A percentile compares a stretch with the other conserved stretches of the same genome.
phyloP scores from a whole-genome alignment of 2,329 filamentous ascomycete genomes.

The Ustulina deusta region DNA sequence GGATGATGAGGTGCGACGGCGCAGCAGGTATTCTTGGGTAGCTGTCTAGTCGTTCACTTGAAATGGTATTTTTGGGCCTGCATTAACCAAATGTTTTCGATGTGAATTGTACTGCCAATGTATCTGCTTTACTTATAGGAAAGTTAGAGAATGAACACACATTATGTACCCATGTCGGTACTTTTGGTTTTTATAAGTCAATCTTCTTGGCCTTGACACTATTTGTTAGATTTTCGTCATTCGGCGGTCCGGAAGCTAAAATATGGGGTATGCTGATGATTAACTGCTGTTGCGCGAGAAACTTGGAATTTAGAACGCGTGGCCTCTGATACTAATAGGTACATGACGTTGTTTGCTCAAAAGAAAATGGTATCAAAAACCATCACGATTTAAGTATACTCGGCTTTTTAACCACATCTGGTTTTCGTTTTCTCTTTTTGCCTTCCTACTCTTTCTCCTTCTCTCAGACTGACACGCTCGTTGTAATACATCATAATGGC shows the following conservation, averaged over 20 bases:
- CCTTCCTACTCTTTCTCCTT: neutral
- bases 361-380: no score
- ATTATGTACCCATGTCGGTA: no score
- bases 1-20: constrained; percentile 11
- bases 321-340: no score
- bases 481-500: neutral
- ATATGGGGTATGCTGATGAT: no score
- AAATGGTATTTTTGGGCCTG: neutral
- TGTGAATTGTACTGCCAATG: neutral
- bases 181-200: no score
- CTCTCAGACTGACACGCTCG: no score
- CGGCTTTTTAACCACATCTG: neutral
- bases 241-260: no score
- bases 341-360: no score
- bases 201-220: no score
- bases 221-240: no score
- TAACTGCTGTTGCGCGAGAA: neutral
- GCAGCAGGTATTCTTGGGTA: constrained; percentile 11
- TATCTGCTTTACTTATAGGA: neutral
- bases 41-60: constrained; percentile 23
- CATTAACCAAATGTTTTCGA: neutral
- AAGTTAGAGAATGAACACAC: neutral
- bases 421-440: neutral
- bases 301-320: no score
- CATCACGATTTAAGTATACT: no score